A percentile compares a stretch with the other conserved stretches of the same genome.
Evolutionary conservation across 2,329 filamentous ascomycete genomes (phyloP).

Genomic region (Beauveria bassiana): DNA sequence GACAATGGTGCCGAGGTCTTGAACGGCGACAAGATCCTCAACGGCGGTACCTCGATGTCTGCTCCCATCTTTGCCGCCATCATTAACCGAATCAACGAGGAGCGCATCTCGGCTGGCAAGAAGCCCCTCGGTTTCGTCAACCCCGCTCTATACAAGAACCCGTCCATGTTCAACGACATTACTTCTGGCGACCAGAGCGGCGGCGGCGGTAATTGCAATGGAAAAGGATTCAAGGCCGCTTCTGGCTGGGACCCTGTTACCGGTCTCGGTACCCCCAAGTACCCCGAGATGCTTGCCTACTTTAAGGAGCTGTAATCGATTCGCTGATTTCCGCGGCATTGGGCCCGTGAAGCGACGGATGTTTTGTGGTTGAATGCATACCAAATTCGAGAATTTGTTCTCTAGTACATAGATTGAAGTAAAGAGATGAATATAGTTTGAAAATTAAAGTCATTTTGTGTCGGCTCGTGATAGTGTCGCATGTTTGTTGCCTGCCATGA

Average conservation of each 20-base stretch:
- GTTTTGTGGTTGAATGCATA: slow-evolving; percentile 2
- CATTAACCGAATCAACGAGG: slow-evolving; percentile 16
- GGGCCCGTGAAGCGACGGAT: no score
- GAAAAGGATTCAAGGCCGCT: not conserved
- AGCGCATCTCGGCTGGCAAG: slow-evolving; percentile 23
- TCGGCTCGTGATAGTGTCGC: not conserved
- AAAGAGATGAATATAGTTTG: no score
- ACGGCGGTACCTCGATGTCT: slow-evolving; percentile 12
- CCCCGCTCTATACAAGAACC: slow-evolving; percentile 12
- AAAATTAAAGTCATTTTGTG: slow-evolving; percentile 4
- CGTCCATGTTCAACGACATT: slow-evolving; percentile 4
- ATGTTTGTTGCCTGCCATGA: slow-evolving; percentile 14
- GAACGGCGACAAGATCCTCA: slow-evolving; percentile 15
- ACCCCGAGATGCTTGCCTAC: slow-evolving; percentile 5
- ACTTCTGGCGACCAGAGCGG: not conserved
- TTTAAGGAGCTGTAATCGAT: not conserved
- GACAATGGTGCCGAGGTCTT: slow-evolving; percentile 35
- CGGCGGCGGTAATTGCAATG: not conserved
- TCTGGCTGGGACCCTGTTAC: slow-evolving; percentile 11
- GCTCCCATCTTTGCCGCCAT: slow-evolving; percentile 15
- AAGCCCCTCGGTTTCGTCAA: slow-evolving; percentile 27
- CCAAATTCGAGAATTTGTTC: no score
- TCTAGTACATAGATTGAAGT: no score
- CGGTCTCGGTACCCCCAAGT: slow-evolving; percentile 12
- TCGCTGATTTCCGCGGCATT: not conserved